These are phyloP conservation scores for Miscanthus sacchariflorus DNA, from an alignment of 202 grass and related monocot genomes.

Conservation along the genomic window DNA sequence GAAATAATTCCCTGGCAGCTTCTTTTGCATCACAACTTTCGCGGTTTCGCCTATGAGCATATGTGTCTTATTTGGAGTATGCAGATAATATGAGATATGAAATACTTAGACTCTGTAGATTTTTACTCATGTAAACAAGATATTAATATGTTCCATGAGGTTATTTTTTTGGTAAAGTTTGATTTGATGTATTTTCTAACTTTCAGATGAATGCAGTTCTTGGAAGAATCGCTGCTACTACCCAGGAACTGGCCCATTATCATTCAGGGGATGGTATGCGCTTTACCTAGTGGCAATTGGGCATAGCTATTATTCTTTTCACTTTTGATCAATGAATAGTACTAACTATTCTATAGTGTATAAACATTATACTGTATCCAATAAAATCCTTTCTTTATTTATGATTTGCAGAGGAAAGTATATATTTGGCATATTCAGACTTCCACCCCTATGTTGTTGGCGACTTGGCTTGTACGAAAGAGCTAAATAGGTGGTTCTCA, in stretches of 20 bases:
- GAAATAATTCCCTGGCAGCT: slow-evolving; percentile 10
- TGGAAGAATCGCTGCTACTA: slow-evolving; percentile 86
- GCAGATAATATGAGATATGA: slow-evolving; percentile 24
- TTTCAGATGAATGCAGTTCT: slow-evolving; percentile 98
- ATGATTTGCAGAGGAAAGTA: slow-evolving; percentile 82
- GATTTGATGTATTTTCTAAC: slow-evolving; percentile 54
- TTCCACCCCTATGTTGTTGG: slow-evolving; percentile 88
- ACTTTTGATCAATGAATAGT: slow-evolving; percentile 12
- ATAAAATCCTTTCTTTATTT: slow-evolving; percentile 13
- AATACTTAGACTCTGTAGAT: slow-evolving; percentile 9
- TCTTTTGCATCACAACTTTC: background rate
- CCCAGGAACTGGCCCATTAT: slow-evolving; percentile 95
- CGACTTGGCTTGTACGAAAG: slow-evolving; percentile 86
- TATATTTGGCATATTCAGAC: slow-evolving; percentile 92
- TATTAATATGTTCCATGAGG: slow-evolving; percentile 18
- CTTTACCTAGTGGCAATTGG: slow-evolving; percentile 5
- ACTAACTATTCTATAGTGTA: background rate
- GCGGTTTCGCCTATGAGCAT: background rate
- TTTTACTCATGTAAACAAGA: slow-evolving; percentile 22
- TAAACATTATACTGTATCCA: slow-evolving; percentile 20
- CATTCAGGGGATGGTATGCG: slow-evolving; percentile 91
- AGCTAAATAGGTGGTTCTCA: slow-evolving; percentile 91
- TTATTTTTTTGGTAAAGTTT: slow-evolving; percentile 19
- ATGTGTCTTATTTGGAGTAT: background rate
- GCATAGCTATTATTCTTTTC: slow-evolving; percentile 8